Evolutionary conservation across 2,329 filamentous ascomycete species (phyloP).

Genomic region (Tolypocladium sp.): DNA sequence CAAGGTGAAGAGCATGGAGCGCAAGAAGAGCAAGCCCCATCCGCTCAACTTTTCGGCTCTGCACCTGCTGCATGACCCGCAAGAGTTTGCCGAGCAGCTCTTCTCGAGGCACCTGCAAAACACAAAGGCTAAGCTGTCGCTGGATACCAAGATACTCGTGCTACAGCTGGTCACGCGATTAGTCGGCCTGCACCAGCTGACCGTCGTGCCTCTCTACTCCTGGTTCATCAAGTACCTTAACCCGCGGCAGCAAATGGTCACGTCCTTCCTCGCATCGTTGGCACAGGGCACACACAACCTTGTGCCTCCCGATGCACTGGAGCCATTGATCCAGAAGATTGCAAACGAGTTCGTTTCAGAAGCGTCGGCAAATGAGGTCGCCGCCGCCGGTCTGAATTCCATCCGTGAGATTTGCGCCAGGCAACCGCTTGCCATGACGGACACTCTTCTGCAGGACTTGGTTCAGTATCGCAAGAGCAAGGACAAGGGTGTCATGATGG

Average conservation of each 20-base stretch:
- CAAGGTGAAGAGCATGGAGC: constrained; percentile 74
- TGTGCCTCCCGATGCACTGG: constrained; percentile 84
- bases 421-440: constrained; percentile 92
- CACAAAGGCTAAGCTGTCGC: constrained; percentile 70
- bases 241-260: constrained; percentile 80
- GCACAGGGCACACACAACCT: constrained; percentile 87
- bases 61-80: constrained; percentile 87
- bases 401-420: constrained; percentile 90
- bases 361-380: constrained; percentile 82
- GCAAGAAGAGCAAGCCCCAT: constrained; percentile 80
- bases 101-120: constrained; percentile 90
- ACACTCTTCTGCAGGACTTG: constrained; percentile 89
- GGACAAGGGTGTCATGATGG: constrained; percentile 99
- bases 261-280: constrained; percentile 83
- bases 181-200: constrained; percentile 87
- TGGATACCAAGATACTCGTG: constrained; percentile 85
- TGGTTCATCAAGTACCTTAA: constrained; percentile 93
- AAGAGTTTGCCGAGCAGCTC: constrained; percentile 82
- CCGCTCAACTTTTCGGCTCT: constrained; percentile 93
- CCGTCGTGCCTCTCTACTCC: constrained; percentile 83
- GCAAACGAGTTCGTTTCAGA: constrained; percentile 98
- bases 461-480: constrained; percentile 96
- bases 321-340: constrained; percentile 88
- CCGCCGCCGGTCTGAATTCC: constrained; percentile 83
- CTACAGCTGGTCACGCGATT: constrained; percentile 85